phyloP scores from a whole-genome alignment of 768 basidiomycete species.

The Mrakia hoshinonis region DNA sequence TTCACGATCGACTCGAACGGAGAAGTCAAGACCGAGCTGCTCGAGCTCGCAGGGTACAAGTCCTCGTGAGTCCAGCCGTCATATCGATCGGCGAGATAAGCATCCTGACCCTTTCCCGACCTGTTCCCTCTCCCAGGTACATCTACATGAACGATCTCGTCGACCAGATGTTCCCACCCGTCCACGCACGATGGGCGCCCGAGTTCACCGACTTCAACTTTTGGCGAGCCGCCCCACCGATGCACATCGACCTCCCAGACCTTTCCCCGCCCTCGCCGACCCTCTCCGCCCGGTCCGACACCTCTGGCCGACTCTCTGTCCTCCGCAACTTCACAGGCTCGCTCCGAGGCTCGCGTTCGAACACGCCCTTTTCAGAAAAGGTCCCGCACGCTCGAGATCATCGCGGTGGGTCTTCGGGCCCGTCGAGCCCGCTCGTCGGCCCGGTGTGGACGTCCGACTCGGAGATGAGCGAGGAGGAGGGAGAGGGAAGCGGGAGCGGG shows the following conservation, averaged over 20 bases:
- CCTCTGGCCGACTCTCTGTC: conserved; percentile 46
- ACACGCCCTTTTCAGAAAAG: conserved; percentile 31
- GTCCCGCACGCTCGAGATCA: conserved; percentile 27
- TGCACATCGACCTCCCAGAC: conserved; percentile 50
- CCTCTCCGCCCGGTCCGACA: conserved; percentile 85
- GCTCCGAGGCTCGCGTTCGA: conserved; percentile 34
- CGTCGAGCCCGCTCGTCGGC: conserved; percentile 58
- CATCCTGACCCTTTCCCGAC: conserved; percentile 46
- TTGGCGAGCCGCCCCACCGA: conserved; percentile 75
- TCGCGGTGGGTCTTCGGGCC: conserved; percentile 44
- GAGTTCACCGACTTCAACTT: conserved; percentile 97
- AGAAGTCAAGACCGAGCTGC: conserved; percentile 91
- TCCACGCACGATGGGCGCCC: conserved; percentile 72
- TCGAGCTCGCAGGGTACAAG: conserved; percentile 95
- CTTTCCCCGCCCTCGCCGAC: conserved; percentile 75
- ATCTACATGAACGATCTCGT: conserved; percentile 99
- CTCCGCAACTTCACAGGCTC: conserved; percentile 40
- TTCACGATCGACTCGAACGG: conserved; percentile 90
- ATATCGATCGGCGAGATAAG: no score
- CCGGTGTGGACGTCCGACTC: conserved; percentile 56
- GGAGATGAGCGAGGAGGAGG: conserved; percentile 23
- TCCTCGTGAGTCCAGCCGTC: conserved; percentile 58
- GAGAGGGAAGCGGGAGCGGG: conserved; percentile 13
- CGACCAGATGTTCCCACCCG: conserved; percentile 98
- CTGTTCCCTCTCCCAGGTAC: conserved; percentile 50